Evolutionary conservation across 805 yeast species (phyloP), one percentile per base, ranked within the genome.

Genomic region (Yamadazyma kitorensis): DNA sequence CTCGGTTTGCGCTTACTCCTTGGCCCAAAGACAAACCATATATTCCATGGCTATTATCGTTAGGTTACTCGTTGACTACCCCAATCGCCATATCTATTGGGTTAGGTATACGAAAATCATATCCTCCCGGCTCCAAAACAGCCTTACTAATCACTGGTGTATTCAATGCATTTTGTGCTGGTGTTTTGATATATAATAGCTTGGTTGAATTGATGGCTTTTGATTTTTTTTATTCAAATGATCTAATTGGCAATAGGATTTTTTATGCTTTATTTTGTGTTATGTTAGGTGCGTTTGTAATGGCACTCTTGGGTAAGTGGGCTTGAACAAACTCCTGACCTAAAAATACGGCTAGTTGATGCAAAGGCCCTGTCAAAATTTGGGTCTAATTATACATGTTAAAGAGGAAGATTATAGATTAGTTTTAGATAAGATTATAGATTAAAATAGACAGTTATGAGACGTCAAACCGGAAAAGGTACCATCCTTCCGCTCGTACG

Each of bases 1-100:
- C 88, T 7, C 72, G 94, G 54, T 55, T 61, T 36, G 63, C 68
- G 7, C 45, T 51, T 9, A 54, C 59, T 3, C 29, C 34, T 8
- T 61, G 67, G 67, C 67, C 67, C 7, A 39, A 45, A 27, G 39
- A 39, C 21, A 56, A 52, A 43, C 35, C 50, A 16, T 45, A 46
- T 38, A 52, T 59, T 4, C 66, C 67, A 1, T 61, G 66, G 66
- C 11, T 55, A 9, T 45, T 61, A 47, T 55, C 61, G 2, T 34
- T 50, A 17, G 57, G 47, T 8, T 61, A 54, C 39, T 51, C 52
- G 15, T 40, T 61, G 20, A 51, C 58, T 24, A 61, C 67, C 10
- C 67, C 67, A 3, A 43, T 54, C 22, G 55, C 66, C 25, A 58
- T 56, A 38, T 64, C 60, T 15, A 51, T 61, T 31, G 67, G 67